These are phyloP conservation scores for Hypoxylon sp. DNA, from an alignment of 2,329 filamentous ascomycete genomes.

Conservation along the genomic window DNA sequence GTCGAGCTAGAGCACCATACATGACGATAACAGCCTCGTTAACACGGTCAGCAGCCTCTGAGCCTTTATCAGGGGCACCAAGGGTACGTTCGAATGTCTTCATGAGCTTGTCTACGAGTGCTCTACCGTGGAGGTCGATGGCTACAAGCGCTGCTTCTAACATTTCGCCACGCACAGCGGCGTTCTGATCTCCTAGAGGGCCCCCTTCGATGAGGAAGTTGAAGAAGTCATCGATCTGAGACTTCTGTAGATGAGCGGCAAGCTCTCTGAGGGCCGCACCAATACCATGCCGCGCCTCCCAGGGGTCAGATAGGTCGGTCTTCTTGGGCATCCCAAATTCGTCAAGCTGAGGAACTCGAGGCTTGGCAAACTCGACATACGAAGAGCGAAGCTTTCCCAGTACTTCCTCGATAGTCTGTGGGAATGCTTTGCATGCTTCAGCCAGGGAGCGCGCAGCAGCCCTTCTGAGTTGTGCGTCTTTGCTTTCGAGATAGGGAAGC, in stretches of 20 bases:
- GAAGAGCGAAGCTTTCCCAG: conserved; percentile 76
- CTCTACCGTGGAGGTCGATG: conserved; percentile 84
- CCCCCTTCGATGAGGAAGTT: conserved; percentile 88
- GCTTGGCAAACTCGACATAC: conserved; percentile 86
- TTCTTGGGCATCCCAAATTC: conserved; percentile 96
- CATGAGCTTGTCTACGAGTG: conserved; percentile 91
- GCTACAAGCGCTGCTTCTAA: conserved; percentile 87
- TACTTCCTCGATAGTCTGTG: conserved; percentile 71
- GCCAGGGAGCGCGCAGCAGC: conserved; percentile 87
- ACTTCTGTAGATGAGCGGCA: conserved; percentile 75
- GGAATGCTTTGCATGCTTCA: conserved; percentile 76
- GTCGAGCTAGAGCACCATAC: conserved; percentile 92
- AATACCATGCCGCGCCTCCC: conserved; percentile 92
- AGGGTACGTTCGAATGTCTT: conserved; percentile 89
- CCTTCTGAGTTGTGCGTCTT: conserved; percentile 84
- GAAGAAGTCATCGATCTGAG: conserved; percentile 82
- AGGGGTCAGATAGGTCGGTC: conserved; percentile 87
- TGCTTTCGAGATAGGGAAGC: conserved; percentile 83
- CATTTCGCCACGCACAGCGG: conserved; percentile 87
- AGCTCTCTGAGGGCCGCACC: conserved; percentile 90
- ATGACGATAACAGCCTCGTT: conserved; percentile 98
- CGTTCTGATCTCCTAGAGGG: conserved; percentile 86
- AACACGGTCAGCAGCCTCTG: conserved; percentile 86
- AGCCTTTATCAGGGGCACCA: conserved; percentile 86
- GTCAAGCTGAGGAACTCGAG: conserved; percentile 85